Evolutionary conservation across 2,329 filamentous ascomycete species (phyloP).

Genomic region (Huntiella omanensis): DNA sequence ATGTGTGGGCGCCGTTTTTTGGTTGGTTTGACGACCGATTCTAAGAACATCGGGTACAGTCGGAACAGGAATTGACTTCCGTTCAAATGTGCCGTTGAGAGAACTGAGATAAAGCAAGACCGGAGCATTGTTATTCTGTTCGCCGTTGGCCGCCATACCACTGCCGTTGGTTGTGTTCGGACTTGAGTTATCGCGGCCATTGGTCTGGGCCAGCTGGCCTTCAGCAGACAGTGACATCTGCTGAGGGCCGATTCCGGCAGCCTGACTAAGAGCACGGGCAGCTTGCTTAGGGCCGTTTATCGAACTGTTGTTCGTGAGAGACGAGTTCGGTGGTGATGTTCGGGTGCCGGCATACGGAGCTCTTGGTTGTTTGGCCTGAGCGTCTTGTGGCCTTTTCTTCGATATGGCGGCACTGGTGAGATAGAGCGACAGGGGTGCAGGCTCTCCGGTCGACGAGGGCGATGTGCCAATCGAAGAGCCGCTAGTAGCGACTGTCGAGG

Average conservation of each 20-base stretch:
- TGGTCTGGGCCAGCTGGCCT: constrained; percentile 18
- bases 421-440: constrained; percentile 5
- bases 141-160: constrained; percentile 42
- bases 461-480: constrained; percentile 43
- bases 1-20: constrained; percentile 80
- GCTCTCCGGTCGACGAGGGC: constrained; percentile 24
- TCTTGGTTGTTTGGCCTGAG: constrained; percentile 4
- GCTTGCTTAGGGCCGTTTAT: constrained; percentile 1
- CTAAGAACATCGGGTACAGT: constrained; percentile 85
- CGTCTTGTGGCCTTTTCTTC: constrained; percentile 3
- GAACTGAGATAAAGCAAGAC: constrained; percentile 74
- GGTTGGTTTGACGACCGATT: constrained; percentile 92
- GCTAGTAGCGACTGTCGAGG: constrained; percentile 44
- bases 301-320: neutral
- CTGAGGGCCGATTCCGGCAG: neutral
- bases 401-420: constrained; percentile 5
- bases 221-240: constrained; percentile 8
- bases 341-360: constrained; percentile 4
- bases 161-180: constrained; percentile 23
- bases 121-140: constrained; percentile 42
- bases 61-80: constrained; percentile 87
- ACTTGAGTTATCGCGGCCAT: constrained; percentile 21
- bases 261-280: neutral
- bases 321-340: neutral
- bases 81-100: constrained; percentile 89